Evolutionary conservation across 768 basidiomycete species (phyloP), one percentile per base, ranked within the genome.

Genomic region (Collybia sordida): DNA sequence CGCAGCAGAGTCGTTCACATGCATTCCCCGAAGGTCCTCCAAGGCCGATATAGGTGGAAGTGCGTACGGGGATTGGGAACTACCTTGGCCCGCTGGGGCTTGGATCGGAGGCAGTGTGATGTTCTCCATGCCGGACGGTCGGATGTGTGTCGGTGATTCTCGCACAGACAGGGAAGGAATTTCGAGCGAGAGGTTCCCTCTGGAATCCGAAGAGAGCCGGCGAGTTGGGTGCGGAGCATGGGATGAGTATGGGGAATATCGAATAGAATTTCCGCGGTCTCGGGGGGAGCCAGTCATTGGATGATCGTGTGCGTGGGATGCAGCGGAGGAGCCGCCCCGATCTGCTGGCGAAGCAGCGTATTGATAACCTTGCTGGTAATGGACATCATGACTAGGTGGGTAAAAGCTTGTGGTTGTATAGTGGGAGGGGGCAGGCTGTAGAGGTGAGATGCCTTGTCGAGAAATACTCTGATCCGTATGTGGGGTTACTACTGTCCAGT

Each of bases 1-100:
- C 5, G 85, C 81, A 4, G 82, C 80, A 0, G 86, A 82, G 60
- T 88, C 85, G 31, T 72, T 73, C 50, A 52, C 72, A 64, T 58
- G 68, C 18, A 78, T 66, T 2, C 82, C 81, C 7, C 83, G 73
- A 42, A 83, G 62, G 51, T 82, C 81, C 62, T 88, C 86, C 57
- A 90, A 66, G 0, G 84, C 80, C 6, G 86, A 82, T 49, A 88
- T 87, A 0, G 86, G 84, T 1, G 85, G 86, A 3, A 88, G 61
- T 1, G 83, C 79, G 52, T 83, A 84, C 1, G 72, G 66, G 1
- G 74, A 64, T 14, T 66, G 65, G 22, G 58, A 66, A 14, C 65
- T 55, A 36, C 59, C 59, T 49, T 55, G 55, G 23, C 57, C 57
- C 21, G 59, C 50, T 11, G 68, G 63, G 2, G 65, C 58, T 41